Evolutionary conservation across 179 eudicot species (phyloP).

Genomic region (Spinacia oleracea): DNA sequence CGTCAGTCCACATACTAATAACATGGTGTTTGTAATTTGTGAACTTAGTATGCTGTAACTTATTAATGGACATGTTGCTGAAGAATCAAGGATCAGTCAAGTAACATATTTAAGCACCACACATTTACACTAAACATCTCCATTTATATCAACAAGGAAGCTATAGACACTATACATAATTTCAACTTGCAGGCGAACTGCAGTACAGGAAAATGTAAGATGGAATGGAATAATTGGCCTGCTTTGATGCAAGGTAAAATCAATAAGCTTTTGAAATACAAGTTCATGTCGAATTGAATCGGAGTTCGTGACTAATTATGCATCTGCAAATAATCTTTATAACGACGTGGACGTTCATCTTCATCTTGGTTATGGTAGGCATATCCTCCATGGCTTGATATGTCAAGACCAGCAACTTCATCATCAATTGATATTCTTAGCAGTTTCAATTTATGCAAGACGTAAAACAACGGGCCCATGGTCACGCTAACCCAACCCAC

Average conservation of each 20-base stretch:
- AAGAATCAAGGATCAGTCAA: background rate
- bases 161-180: background rate
- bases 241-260: background rate
- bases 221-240: background rate
- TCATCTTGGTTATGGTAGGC: conserved; percentile 51
- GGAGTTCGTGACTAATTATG: background rate
- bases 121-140: background rate
- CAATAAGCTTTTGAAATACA: background rate
- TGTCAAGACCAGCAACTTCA: conserved; percentile 69
- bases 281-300: background rate
- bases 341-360: conserved; percentile 24
- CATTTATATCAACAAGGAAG: background rate
- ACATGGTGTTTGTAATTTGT: no score
- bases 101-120: background rate
- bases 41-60: no score
- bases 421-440: conserved; percentile 59
- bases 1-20: no score
- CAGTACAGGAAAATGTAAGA: background rate
- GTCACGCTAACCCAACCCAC: conserved; percentile 67
- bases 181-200: background rate
- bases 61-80: no score
- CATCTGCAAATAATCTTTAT: conserved; percentile 21
- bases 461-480: conserved; percentile 67
- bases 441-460: conserved; percentile 47
- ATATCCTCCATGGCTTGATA: conserved; percentile 77